These are phyloP conservation scores for Fusarium tricinctum DNA, from an alignment of 2,329 filamentous ascomycete genomes.

Conservation along the genomic window DNA sequence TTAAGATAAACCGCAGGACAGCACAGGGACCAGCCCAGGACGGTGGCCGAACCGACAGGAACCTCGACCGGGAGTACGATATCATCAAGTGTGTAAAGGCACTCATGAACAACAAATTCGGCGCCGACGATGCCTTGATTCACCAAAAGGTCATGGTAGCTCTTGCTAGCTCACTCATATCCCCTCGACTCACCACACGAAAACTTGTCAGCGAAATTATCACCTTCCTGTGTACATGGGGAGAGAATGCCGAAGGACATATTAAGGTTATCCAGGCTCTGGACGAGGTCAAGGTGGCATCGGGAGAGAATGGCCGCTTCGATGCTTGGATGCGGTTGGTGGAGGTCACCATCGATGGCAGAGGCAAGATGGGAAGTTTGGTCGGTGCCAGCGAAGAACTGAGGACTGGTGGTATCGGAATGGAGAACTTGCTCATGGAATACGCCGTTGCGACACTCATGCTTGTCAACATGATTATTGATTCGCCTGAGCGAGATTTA, in stretches of 20 bases:
- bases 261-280: constrained; percentile 93
- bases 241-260: constrained; percentile 84
- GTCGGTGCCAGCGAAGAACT: constrained; percentile 97
- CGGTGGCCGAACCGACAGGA: constrained; percentile 75
- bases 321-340: constrained; percentile 99
- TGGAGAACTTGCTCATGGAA: constrained; percentile 99
- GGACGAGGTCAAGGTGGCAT: constrained; percentile 88
- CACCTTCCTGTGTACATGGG: constrained; percentile 97
- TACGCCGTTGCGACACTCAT: constrained; percentile 96
- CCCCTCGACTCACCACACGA: constrained; percentile 88
- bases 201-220: constrained; percentile 97
- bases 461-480: constrained; percentile 95
- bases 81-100: constrained; percentile 98
- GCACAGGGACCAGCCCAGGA: constrained; percentile 77
- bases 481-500: constrained; percentile 89
- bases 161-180: constrained; percentile 87
- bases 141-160: constrained; percentile 93
- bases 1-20: constrained; percentile 92
- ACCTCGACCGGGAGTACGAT: constrained; percentile 93
- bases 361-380: constrained; percentile 98
- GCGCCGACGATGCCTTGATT: constrained; percentile 91
- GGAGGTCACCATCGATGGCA: constrained; percentile 95
- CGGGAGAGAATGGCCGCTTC: constrained; percentile 94
- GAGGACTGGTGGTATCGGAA: constrained; percentile 94
- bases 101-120: constrained; percentile 99